These are phyloP conservation scores for Didymella glomerata DNA, from an alignment of 2,329 filamentous ascomycete genomes.

Conservation along the genomic window DNA sequence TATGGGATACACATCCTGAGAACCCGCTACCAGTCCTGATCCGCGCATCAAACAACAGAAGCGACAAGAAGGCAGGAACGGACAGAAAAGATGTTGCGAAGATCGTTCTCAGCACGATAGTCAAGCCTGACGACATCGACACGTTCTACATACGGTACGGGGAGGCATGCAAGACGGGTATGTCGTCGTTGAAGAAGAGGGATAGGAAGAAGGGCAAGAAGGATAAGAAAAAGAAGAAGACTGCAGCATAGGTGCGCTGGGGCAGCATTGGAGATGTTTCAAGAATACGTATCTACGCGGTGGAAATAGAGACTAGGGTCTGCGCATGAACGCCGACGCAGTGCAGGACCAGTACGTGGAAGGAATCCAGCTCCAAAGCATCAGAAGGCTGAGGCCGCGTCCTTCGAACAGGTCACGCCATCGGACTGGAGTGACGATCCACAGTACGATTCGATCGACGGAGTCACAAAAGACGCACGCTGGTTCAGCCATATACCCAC, in stretches of 20 bases:
- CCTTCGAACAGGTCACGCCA: constrained; percentile 7
- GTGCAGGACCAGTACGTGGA: neutral
- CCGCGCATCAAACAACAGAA: constrained; percentile 80
- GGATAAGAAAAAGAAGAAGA: constrained; percentile 75
- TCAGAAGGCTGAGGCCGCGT: neutral
- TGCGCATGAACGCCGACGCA: neutral
- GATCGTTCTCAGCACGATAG: constrained; percentile 83
- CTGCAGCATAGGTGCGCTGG: constrained; percentile 32
- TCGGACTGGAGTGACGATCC: neutral
- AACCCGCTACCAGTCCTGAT: constrained; percentile 77
- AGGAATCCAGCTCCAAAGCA: neutral
- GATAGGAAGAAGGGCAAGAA: constrained; percentile 86
- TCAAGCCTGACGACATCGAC: constrained; percentile 78
- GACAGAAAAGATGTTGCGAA: constrained; percentile 61
- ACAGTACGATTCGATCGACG: neutral
- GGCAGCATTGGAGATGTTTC: too few relatives aligned
- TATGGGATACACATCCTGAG: constrained; percentile 68
- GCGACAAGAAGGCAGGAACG: constrained; percentile 56
- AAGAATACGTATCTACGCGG: neutral
- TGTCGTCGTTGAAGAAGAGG: constrained; percentile 89
- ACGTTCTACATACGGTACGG: constrained; percentile 85
- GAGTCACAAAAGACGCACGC: constrained; percentile 1
- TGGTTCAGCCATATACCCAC: constrained; percentile 21
- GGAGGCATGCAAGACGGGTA: constrained; percentile 87
- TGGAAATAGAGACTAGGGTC: neutral